A percentile compares a stretch with the other conserved stretches of the same genome.
Conservation (phyloP, 108 stramenopile genomes). For the Nitzschia inconspicua region DNA sequence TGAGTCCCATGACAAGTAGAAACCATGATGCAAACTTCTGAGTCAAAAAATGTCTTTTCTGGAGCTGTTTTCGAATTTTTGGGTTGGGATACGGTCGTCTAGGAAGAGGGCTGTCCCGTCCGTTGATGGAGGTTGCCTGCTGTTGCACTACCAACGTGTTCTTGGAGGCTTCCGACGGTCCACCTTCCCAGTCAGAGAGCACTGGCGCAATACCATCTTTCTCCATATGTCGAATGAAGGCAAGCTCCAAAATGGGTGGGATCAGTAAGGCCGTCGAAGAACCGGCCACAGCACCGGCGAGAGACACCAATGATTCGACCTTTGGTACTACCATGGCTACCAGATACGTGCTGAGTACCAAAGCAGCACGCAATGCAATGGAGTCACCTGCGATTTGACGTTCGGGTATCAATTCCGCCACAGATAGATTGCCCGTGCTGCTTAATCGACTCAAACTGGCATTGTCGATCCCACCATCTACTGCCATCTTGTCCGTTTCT, state of each 20-base stretch:
- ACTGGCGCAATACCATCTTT: too few species aligned
- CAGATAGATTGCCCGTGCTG: not conserved
- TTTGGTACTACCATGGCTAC: constrained; percentile 64
- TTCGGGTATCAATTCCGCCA: not conserved
- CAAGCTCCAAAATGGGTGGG: constrained; percentile 63
- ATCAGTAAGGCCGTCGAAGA: constrained; percentile 60
- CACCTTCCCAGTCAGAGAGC: not conserved
- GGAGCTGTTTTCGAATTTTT: too few species aligned
- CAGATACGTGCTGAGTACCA: constrained; percentile 56
- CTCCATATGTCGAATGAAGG: constrained; percentile 40
- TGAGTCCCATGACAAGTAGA: constrained; percentile 36
- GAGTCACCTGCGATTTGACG: constrained; percentile 34
- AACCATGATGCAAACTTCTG: constrained; percentile 29
- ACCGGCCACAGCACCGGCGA: constrained; percentile 68
- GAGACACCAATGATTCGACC: constrained; percentile 57
- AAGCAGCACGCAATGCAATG: constrained; percentile 30
- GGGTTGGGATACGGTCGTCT: too few species aligned
- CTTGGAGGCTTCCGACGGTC: not conserved
- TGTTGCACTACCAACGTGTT: not conserved
- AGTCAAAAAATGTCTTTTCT: constrained; percentile 14
- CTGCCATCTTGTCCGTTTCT: constrained; percentile 23
- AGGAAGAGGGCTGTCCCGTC: too few species aligned
- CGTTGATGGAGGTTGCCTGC: not conserved
- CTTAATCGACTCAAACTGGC: constrained; percentile 5
- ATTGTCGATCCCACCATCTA: constrained; percentile 2